Percentiles rank a stretch among this genome's conserved stretches.
phyloP scores from a whole-genome alignment of 78 protist genomes.

The Speleostelium caveatum region DNA sequence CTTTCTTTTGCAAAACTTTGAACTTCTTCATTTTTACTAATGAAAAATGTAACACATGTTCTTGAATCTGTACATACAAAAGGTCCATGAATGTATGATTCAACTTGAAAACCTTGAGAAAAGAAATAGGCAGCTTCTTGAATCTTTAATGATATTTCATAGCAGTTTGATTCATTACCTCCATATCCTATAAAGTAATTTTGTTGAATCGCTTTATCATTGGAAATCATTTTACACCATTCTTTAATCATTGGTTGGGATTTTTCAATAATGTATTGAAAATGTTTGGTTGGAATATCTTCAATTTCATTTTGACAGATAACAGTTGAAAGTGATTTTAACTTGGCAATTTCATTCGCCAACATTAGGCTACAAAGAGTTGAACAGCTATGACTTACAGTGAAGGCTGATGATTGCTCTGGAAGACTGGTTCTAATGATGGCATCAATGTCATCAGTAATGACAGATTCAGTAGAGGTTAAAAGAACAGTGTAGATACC shows the following conservation, averaged over 20 bases:
- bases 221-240: not conserved
- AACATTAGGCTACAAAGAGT: conserved; percentile 1
- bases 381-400: conserved; percentile 32
- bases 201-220: not conserved
- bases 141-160: conserved; percentile 56
- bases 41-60: conserved; percentile 6
- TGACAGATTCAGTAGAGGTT: not conserved
- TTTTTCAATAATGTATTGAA: not conserved
- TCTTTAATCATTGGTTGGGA: not conserved
- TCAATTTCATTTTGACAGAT: not conserved
- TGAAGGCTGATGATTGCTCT: conserved; percentile 55
- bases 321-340: not conserved
- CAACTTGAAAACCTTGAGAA: conserved; percentile 12
- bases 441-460: conserved; percentile 18
- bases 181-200: conserved; percentile 26
- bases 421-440: conserved; percentile 25
- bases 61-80: conserved; percentile 6
- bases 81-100: conserved; percentile 62
- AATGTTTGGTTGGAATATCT: not conserved
- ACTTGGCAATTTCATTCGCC: not conserved
- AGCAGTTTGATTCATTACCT: conserved; percentile 16
- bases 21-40: not conserved
- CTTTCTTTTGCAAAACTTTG: not conserved
- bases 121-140: conserved; percentile 26
- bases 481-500: conserved; percentile 27